These are phyloP conservation scores for Salix arbutifolia DNA, from an alignment of 345 rosid species.

Conservation along the genomic window DNA sequence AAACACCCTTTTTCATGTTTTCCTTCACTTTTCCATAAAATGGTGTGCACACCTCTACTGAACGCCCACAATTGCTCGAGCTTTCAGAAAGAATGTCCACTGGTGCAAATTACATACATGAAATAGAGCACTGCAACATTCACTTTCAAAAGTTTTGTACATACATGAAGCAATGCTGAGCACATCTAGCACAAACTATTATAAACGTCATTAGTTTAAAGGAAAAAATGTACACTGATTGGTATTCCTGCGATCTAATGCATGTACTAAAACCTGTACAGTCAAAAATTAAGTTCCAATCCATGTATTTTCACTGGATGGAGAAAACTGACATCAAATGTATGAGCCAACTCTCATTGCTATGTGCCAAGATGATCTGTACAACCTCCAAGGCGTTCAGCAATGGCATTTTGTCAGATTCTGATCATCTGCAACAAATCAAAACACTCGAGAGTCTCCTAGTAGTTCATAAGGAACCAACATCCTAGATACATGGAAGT, in stretches of 20 bases:
- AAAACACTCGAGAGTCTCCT: slow-evolving; percentile 14
- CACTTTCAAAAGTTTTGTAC: background rate
- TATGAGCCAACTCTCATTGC: slow-evolving; percentile 2
- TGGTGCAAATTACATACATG: background rate
- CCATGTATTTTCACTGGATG: background rate
- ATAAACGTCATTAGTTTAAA: background rate
- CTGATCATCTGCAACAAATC: slow-evolving; percentile 26
- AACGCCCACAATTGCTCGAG: background rate
- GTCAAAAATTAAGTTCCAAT: slow-evolving; percentile 15
- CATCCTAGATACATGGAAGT: slow-evolving; percentile 13
- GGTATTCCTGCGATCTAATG: background rate
- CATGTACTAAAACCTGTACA: slow-evolving; percentile 15
- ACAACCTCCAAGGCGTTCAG: slow-evolving; percentile 22
- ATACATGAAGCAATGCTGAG: background rate
- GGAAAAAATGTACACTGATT: background rate
- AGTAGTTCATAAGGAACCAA: slow-evolving; percentile 11
- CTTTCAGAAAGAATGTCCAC: background rate
- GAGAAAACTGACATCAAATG: background rate
- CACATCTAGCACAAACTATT: slow-evolving; percentile 2
- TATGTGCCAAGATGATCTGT: background rate
- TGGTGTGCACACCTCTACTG: background rate
- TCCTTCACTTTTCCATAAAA: background rate
- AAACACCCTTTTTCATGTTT: background rate
- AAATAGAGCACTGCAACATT: background rate
- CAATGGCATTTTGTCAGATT: slow-evolving; percentile 10